phyloP scores from a whole-genome alignment of 1,139 yeast species.

The Blastobotrys niveus region DNA sequence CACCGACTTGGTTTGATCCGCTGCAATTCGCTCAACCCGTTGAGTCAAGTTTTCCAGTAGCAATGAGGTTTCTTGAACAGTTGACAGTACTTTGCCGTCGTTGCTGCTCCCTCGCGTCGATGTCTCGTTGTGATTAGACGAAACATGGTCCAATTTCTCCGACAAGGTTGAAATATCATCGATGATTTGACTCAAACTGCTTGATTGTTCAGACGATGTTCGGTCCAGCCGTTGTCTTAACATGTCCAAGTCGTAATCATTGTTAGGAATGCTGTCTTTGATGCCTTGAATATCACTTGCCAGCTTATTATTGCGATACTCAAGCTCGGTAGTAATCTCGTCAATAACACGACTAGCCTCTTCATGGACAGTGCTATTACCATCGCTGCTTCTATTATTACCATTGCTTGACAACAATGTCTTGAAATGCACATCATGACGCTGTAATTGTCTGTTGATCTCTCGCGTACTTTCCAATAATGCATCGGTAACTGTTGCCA shows the following conservation, averaged over 20 bases:
- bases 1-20: conserved; percentile 5
- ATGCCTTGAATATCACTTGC: conserved; percentile 3
- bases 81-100: background rate
- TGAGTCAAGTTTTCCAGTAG: conserved; percentile 10
- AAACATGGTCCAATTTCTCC: background rate
- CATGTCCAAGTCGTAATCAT: conserved; percentile 3
- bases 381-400: background rate
- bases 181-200: background rate
- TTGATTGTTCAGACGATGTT: background rate
- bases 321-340: conserved; percentile 6
- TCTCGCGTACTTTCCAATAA: conserved; percentile 24
- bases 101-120: background rate
- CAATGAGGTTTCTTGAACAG: conserved; percentile 2
- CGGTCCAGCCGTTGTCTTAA: conserved; percentile 10
- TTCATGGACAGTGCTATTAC: background rate
- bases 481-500: conserved; percentile 24
- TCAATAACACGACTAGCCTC: background rate
- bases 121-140: no score
- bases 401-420: conserved; percentile 5
- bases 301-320: conserved; percentile 7
- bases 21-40: conserved; percentile 6
- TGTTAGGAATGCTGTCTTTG: conserved; percentile 9
- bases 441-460: conserved; percentile 17
- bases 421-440: conserved; percentile 19
- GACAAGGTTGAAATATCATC: conserved; percentile 3